Base-by-base conservation (phyloP, 2,329 filamentous ascomycete genomes). In the Fusarium tjaetaba region DNA sequence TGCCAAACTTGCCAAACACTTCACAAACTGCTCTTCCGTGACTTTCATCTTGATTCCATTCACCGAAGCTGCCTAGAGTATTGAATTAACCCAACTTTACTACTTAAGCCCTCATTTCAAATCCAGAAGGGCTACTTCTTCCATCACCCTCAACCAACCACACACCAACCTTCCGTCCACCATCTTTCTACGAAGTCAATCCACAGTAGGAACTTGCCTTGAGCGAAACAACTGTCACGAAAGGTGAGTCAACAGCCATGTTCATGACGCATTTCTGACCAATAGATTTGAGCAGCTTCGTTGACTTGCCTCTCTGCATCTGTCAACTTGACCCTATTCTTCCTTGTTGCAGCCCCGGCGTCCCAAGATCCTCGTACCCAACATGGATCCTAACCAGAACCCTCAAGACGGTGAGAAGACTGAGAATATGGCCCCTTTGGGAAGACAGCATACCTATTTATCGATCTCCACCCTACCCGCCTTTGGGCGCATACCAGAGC, bases 191-290 rank as follows among this genome's bases (percentile, higher is more conserved):
- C 26, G 45, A 4, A 16, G 26, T 9, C 20, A 22, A 16, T 4
- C 45, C 2, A n/a, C 10, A 30, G 20, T 11, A 8, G 26, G 0
- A n/a, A n/a, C 9, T 6, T 8, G 9, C 9, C 26, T 30, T 4
- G 5, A 2, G 7, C 26, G 0, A 48, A 5, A 30, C 1, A 16
- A 11, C 1, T 4, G 22, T 7, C 10, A 2, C 45, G 6, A n/a
- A 30, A 22, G 7, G 45, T 48, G 7, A 30, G 45, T 11, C 6
- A 16, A 11, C 1, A 30, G 4, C 10, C 20, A n/a, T 30, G 1
- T n/a, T 5, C 10, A 30, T 11, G 2, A 4, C 26, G 0, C 7
- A 16, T 30, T 8, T 48, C 26, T 48, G 8, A 30, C 14, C 6
- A n/a, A 2, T 4, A 11, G 4, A 13, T 32, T 11, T 6, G 26